Base-by-base conservation (phyloP, 257 asterid genomes). In the Solanum raphanifolium region DNA sequence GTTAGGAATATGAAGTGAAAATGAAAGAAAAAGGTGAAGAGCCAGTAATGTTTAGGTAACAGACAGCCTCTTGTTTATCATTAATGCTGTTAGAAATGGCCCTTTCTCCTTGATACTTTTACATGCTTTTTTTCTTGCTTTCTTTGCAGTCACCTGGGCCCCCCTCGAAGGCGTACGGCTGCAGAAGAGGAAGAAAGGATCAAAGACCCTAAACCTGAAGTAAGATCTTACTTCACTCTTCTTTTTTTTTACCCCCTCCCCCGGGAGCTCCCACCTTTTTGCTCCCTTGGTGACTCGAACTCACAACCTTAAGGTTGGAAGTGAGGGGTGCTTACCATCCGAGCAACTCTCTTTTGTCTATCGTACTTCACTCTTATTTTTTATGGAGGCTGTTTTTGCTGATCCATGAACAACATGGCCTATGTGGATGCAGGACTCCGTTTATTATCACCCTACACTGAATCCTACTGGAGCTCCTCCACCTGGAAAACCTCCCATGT, bases 381-480 rank as follows among this genome's bases (percentile, higher is more conserved):
- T 76, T 88, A 52, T 85, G 39, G 20, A 85, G 84, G 48, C 84
- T 71, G 86, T 66, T 87, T 36, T 84, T 90, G 83, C 87, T 52
- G 48, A 20, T 36, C 92, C 86, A 81, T 38, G 90, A 69, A 83
- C 78, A 90, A 84, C 87, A 81, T 86, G 89, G 88, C 41, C 60
- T 83, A 73, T 87, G 34, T 83, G 89, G 88, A 32, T 90, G 95
- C 93, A 97, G 99, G 99, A 97, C 91, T 97, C 99, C 2, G 99
- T 97, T 81, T 97, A 97, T 89, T 96, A 93, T 90, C 99, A 97
- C 92, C 99, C 99, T 18, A 97, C 98, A 21, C 92, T 96, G 81
- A 97, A 97, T 92, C 99, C 99, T 87, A 94, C 99, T 84, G 99
- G 99, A 85, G 99, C 99, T 85, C 99, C 99, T 46, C 99, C 99